A percentile compares a stretch with the other conserved stretches of the same genome.
Evolutionary conservation across 352 stramenopile species (phyloP).

Genomic region (Pythium myriotylum): DNA sequence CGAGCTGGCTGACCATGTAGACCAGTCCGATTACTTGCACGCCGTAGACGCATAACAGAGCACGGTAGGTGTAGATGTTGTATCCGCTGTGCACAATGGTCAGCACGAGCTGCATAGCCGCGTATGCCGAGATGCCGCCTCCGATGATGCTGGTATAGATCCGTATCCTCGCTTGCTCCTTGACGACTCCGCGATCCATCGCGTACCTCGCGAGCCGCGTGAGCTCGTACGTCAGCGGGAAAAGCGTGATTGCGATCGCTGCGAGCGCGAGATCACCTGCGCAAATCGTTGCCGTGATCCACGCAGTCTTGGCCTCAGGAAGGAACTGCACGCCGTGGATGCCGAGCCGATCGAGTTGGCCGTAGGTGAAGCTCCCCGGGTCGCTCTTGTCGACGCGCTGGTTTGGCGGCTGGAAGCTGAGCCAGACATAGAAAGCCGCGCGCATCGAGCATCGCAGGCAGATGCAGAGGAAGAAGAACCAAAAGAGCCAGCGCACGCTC

Average conservation of each 20-base stretch:
- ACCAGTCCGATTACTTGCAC: slow-evolving; percentile 50
- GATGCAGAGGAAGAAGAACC: slow-evolving; percentile 57
- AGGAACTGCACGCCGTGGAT: slow-evolving; percentile 40
- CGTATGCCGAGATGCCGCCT: slow-evolving; percentile 34
- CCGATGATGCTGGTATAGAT: slow-evolving; percentile 38
- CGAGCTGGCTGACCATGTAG: slow-evolving; percentile 53
- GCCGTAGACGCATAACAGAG: slow-evolving; percentile 44
- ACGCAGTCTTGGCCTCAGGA: slow-evolving; percentile 25
- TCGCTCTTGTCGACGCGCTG: slow-evolving; percentile 11
- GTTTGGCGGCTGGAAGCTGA: slow-evolving; percentile 3
- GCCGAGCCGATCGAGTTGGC: slow-evolving; percentile 50
- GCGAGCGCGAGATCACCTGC: slow-evolving; percentile 57
- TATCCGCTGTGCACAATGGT: slow-evolving; percentile 43
- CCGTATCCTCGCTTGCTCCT: slow-evolving; percentile 46
- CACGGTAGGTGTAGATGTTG: slow-evolving; percentile 49
- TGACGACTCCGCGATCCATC: slow-evolving; percentile 57
- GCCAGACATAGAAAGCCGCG: slow-evolving; percentile 48
- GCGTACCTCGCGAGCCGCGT: slow-evolving; percentile 53
- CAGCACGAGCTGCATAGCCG: slow-evolving; percentile 32
- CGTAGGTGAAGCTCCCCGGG: slow-evolving; percentile 7
- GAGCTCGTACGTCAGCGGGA: slow-evolving; percentile 64
- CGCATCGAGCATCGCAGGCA: slow-evolving; percentile 43
- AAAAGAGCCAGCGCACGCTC: slow-evolving; percentile 67
- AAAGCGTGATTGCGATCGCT: slow-evolving; percentile 47
- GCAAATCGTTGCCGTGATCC: slow-evolving; percentile 39